Evolutionary conservation across 1,284 basidiomycete genomes (phyloP).

Genomic region (Schizophyllum commune): DNA sequence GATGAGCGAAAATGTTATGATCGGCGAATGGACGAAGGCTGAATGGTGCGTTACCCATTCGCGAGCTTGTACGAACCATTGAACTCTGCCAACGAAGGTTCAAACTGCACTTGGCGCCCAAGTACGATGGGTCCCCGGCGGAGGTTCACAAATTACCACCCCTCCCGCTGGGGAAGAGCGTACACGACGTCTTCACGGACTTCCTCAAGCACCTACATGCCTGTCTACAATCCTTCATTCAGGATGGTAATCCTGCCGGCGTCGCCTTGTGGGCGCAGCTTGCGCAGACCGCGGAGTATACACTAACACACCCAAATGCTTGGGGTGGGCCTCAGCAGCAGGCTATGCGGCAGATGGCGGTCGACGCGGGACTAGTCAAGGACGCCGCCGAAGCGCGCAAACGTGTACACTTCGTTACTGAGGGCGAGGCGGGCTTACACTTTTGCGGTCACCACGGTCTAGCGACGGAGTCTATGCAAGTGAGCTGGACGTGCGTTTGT

Average conservation of each 20-base stretch:
- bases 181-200: constrained; percentile 42
- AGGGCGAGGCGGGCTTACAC: constrained; percentile 44
- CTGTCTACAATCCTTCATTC: constrained; percentile 40
- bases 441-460: constrained; percentile 22
- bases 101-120: constrained; percentile 28
- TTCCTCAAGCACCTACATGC: constrained; percentile 41
- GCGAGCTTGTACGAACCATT: not conserved
- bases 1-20: constrained; percentile 33
- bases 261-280: constrained; percentile 28
- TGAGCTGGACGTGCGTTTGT: too few relatives aligned
- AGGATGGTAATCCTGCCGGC: constrained; percentile 39
- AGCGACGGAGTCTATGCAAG: not conserved
- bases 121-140: not conserved
- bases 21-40: constrained; percentile 37
- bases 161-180: constrained; percentile 39
- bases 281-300: constrained; percentile 12
- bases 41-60: constrained; percentile 34
- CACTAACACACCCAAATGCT: constrained; percentile 35
- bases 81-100: too few relatives aligned
- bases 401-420: constrained; percentile 37
- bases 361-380: constrained; percentile 20
- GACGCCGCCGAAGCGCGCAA: constrained; percentile 14
- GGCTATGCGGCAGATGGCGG: constrained; percentile 32
- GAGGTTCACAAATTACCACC: constrained; percentile 22
- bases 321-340: constrained; percentile 33